Percentiles rank a stretch among this genome's conserved stretches.
Evolutionary conservation across 2,329 filamentous ascomycete species (phyloP).

Genomic region (Neonectria neomacrospora): DNA sequence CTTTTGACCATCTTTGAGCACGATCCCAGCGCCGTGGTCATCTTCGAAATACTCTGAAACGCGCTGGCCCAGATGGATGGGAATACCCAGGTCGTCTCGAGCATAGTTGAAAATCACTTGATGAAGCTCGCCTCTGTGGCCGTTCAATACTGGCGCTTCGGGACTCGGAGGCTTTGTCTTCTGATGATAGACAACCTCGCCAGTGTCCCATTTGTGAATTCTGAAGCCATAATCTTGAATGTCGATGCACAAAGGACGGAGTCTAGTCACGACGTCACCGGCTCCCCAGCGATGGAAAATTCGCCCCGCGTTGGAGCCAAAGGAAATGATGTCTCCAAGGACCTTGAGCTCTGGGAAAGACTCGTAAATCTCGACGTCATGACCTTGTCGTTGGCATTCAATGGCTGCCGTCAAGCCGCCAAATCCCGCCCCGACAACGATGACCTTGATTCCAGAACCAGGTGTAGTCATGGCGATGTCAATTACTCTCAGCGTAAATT

Average conservation of each 20-base stretch:
- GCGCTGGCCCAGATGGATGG: constrained; percentile 63
- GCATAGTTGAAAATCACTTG: constrained; percentile 69
- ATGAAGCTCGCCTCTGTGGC: constrained; percentile 70
- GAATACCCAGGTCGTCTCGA: constrained; percentile 61
- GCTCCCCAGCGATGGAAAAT: constrained; percentile 68
- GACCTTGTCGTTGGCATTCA: constrained; percentile 70
- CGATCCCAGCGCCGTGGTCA: constrained; percentile 4
- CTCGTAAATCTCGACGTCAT: constrained; percentile 68
- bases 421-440: constrained; percentile 57
- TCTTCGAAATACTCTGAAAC: constrained; percentile 67
- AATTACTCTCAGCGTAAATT: background rate
- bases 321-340: constrained; percentile 71
- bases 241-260: constrained; percentile 38
- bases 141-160: constrained; percentile 59
- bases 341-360: constrained; percentile 66
- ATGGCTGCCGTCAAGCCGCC: constrained; percentile 71
- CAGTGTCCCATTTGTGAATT: constrained; percentile 70
- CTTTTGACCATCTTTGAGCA: constrained; percentile 10
- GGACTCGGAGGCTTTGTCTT: constrained; percentile 44
- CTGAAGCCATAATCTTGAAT: constrained; percentile 64
- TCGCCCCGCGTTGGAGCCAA: constrained; percentile 64
- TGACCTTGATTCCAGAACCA: constrained; percentile 30
- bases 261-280: constrained; percentile 54
- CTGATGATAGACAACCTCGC: constrained; percentile 70
- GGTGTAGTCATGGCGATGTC: constrained; percentile 18